phyloP scores from a whole-genome alignment of 176 grass and related monocot genomes.

The Tuctoria greenei region DNA sequence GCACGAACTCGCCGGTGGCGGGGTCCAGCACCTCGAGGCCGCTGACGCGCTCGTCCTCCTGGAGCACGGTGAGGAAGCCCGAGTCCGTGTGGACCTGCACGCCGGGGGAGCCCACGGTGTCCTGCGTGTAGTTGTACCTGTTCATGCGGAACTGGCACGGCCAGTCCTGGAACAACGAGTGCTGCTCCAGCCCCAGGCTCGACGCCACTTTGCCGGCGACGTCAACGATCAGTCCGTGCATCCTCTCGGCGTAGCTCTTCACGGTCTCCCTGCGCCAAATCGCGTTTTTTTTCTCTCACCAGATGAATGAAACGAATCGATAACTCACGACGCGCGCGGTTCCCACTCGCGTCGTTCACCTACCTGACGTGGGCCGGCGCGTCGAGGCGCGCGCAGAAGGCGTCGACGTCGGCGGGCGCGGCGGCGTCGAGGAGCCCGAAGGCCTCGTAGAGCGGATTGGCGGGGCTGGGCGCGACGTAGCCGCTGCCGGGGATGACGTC shows the following conservation, averaged over 20 bases:
- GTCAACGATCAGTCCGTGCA: constrained; percentile 51
- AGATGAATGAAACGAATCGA: neutral
- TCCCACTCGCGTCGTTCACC: neutral
- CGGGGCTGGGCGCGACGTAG: constrained; percentile 52
- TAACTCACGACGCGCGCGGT: neutral
- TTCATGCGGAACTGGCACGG: constrained; percentile 76
- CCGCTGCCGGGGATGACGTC: constrained; percentile 68
- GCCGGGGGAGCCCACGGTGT: constrained; percentile 57
- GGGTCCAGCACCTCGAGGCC: constrained; percentile 73
- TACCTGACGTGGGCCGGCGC: constrained; percentile 47
- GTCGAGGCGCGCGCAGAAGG: constrained; percentile 66
- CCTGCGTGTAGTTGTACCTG: constrained; percentile 72
- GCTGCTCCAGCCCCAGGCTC: constrained; percentile 53
- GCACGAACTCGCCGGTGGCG: constrained; percentile 35
- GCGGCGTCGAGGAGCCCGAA: constrained; percentile 68
- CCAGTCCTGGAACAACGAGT: constrained; percentile 65
- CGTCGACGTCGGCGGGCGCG: constrained; percentile 50
- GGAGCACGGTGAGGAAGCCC: constrained; percentile 77
- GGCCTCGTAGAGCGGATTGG: constrained; percentile 69
- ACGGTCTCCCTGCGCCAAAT: constrained; percentile 43
- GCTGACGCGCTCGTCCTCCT: constrained; percentile 78
- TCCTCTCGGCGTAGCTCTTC: constrained; percentile 47
- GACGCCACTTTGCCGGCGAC: constrained; percentile 52
- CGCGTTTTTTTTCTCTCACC: no score
- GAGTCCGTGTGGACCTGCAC: constrained; percentile 84